phyloP scores from a whole-genome alignment of 176 grass and related monocot species.

The Oryza australiensis region DNA sequence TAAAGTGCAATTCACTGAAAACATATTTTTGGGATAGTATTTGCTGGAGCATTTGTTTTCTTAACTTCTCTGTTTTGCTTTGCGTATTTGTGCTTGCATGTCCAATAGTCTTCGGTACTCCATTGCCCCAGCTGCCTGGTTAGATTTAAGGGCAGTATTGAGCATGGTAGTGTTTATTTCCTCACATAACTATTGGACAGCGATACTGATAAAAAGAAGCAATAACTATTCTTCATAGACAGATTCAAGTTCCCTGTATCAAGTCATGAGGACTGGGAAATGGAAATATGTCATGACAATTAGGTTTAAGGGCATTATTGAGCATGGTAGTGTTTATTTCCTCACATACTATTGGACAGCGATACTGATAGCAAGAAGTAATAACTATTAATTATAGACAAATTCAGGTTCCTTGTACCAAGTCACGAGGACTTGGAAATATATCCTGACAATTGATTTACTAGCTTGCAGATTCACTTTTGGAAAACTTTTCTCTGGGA shows the following conservation, averaged over 20 bases:
- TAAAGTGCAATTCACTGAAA: conserved; percentile 6
- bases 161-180: background rate
- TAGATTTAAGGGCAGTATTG: background rate
- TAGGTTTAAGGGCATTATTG: background rate
- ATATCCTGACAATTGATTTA: background rate
- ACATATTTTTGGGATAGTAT: background rate
- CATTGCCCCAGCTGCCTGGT: background rate
- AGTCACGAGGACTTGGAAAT: background rate
- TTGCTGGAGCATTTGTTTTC: background rate
- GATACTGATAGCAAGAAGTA: conserved; percentile 12
- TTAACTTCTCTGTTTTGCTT: background rate
- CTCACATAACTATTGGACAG: background rate
- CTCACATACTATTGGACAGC: background rate
- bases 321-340: background rate
- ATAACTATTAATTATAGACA: background rate
- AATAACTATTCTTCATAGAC: background rate
- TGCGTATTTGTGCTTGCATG: conserved; percentile 1
- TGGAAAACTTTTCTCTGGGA: conserved; percentile 6
- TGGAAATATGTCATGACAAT: conserved; percentile 9
- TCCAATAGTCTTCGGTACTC: background rate
- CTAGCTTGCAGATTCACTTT: conserved; percentile 14
- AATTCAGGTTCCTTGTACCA: background rate
- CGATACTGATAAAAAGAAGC: conserved; percentile 1
- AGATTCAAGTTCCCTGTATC: background rate
- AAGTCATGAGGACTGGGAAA: background rate